A percentile compares a stretch with the other conserved stretches of the same genome.
Evolutionary conservation across 768 basidiomycete genomes (phyloP).

Genomic region (Leucocoprinus leucothites): DNA sequence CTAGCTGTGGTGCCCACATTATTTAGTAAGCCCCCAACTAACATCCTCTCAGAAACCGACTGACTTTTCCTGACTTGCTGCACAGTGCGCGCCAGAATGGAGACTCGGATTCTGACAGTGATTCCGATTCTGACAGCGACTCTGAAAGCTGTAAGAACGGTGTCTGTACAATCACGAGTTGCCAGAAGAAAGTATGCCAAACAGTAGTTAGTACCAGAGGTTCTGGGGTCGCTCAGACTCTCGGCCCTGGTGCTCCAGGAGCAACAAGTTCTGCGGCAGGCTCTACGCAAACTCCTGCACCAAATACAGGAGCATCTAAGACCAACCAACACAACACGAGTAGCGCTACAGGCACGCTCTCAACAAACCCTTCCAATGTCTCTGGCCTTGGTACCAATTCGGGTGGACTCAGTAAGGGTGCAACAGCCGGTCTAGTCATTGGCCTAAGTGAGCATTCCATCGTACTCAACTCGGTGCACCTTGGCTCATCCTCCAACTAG

Average conservation of each 20-base stretch:
- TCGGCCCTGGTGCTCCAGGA: neutral
- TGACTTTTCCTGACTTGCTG: neutral
- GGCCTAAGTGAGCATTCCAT: constrained; percentile 10
- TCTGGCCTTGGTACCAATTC: neutral
- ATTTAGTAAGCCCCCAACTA: neutral
- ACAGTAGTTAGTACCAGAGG: neutral
- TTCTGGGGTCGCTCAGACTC: neutral
- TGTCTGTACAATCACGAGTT: constrained; percentile 2
- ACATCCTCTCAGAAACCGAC: too few relatives aligned
- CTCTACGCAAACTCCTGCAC: neutral
- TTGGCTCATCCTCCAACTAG: constrained; percentile 11
- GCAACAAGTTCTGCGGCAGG: neutral
- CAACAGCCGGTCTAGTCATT: constrained; percentile 12
- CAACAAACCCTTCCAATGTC: neutral
- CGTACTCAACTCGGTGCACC: neutral
- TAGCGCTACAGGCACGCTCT: neutral
- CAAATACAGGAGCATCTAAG: neutral
- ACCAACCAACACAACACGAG: neutral
- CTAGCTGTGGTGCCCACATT: neutral
- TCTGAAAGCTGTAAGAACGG: constrained; percentile 7
- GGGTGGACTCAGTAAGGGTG: constrained; percentile 13
- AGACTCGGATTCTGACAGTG: constrained; percentile 13
- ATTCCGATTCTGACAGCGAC: constrained; percentile 12
- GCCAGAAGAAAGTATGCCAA: constrained; percentile 6
- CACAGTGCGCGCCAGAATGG: neutral